Evolutionary conservation across 1,284 basidiomycete genomes (phyloP).

Genomic region (Phaffia rhodozyma): DNA sequence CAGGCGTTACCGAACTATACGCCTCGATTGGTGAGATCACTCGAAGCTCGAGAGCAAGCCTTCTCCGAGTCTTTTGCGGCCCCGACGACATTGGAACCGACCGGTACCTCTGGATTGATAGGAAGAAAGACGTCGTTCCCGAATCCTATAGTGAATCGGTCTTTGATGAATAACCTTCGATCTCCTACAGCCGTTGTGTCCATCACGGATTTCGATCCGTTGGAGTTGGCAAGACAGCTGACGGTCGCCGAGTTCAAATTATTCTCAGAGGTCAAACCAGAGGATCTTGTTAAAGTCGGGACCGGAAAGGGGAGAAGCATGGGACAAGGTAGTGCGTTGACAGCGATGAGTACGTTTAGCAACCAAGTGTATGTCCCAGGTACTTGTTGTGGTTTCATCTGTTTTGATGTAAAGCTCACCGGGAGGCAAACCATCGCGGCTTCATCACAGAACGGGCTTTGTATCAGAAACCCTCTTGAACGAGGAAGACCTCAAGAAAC

Average conservation of each 20-base stretch:
- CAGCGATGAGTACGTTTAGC: constrained; percentile 78
- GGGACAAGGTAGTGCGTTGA: constrained; percentile 42
- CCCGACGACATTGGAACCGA: too few species aligned
- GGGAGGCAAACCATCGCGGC: not conserved
- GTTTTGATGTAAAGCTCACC: not conserved
- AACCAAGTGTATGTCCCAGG: constrained; percentile 62
- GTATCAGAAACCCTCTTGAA: constrained; percentile 78
- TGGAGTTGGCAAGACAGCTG: constrained; percentile 86
- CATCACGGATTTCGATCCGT: constrained; percentile 82
- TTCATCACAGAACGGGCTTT: constrained; percentile 59
- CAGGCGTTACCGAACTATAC: too few species aligned
- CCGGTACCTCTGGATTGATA: too few species aligned
- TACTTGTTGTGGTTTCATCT: not conserved
- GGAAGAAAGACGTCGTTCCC: constrained; percentile 29
- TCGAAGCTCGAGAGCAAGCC: too few species aligned
- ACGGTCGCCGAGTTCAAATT: constrained; percentile 83
- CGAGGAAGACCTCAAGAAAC: constrained; percentile 73
- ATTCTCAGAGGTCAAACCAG: constrained; percentile 77
- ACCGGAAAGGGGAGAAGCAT: constrained; percentile 36
- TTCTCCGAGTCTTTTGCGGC: too few species aligned
- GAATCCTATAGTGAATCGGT: constrained; percentile 67
- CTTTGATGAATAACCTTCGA: constrained; percentile 46
- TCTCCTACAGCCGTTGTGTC: constrained; percentile 46
- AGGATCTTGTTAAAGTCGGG: constrained; percentile 77
- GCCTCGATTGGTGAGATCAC: too few species aligned